Conservation (phyloP, 2,329 filamentous ascomycete species). For the Didymella segeticola region DNA sequence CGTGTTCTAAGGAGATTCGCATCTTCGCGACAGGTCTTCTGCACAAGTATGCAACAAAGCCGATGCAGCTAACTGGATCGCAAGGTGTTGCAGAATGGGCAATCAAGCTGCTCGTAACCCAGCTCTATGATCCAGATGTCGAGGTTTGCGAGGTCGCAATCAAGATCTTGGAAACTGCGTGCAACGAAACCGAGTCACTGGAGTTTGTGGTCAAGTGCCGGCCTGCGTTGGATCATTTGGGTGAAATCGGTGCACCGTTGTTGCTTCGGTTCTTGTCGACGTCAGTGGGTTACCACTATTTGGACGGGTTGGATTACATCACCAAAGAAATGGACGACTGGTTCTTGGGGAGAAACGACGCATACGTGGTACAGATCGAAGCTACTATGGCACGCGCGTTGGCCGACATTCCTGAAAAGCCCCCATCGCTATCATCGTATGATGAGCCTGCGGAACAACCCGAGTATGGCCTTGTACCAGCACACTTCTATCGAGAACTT, state of each 20-base stretch:
- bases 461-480: constrained; percentile 74
- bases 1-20: constrained; percentile 86
- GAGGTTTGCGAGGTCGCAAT: constrained; percentile 96
- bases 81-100: constrained; percentile 89
- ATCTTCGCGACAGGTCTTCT: constrained; percentile 88
- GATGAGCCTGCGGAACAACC: constrained; percentile 56
- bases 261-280: constrained; percentile 92
- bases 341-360: constrained; percentile 96
- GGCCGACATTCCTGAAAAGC: constrained; percentile 63
- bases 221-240: constrained; percentile 90
- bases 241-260: constrained; percentile 93
- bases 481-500: constrained; percentile 95
- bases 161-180: constrained; percentile 96
- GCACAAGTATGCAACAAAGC: constrained; percentile 79
- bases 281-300: constrained; percentile 95
- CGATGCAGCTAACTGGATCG: constrained; percentile 52
- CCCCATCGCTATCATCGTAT: constrained; percentile 53
- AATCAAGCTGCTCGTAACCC: constrained; percentile 94
- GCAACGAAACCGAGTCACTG: constrained; percentile 86
- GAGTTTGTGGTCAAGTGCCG: constrained; percentile 97
- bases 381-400: constrained; percentile 92
- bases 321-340: constrained; percentile 99
- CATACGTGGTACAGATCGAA: constrained; percentile 93
- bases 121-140: constrained; percentile 95
- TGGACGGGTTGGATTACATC: constrained; percentile 97